Conservation (phyloP, 148 eudicot species). For the Simmondsia chinensis region DNA sequence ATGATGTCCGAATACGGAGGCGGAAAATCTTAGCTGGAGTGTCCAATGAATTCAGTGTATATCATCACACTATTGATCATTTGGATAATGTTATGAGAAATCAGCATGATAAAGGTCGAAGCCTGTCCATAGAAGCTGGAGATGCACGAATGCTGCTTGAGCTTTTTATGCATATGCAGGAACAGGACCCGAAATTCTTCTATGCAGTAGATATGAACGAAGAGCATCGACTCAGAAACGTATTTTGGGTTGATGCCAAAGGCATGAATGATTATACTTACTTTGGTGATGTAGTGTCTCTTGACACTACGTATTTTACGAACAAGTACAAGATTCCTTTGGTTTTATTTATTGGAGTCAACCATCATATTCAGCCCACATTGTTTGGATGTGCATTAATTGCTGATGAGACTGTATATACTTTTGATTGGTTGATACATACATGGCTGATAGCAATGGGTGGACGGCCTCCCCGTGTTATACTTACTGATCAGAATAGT, state of each 20-base stretch:
- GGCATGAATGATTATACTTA: slow-evolving; percentile 43
- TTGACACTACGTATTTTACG: slow-evolving; percentile 44
- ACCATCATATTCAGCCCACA: slow-evolving; percentile 54
- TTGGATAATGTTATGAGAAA: slow-evolving; percentile 31
- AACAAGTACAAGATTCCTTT: slow-evolving; percentile 48
- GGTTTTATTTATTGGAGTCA: slow-evolving; percentile 54
- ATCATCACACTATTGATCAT: slow-evolving; percentile 40
- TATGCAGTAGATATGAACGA: slow-evolving; percentile 59
- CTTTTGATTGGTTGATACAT: slow-evolving; percentile 50
- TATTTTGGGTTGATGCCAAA: slow-evolving; percentile 62
- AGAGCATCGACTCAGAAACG: slow-evolving; percentile 56
- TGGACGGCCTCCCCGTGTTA: slow-evolving; percentile 40
- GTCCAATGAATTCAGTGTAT: slow-evolving; percentile 42
- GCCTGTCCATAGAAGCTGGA: slow-evolving; percentile 43
- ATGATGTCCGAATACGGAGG: slow-evolving; percentile 44
- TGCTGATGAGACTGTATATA: slow-evolving; percentile 44
- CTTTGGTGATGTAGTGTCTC: slow-evolving; percentile 54
- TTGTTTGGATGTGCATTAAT: slow-evolving; percentile 56
- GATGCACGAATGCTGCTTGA: slow-evolving; percentile 54
- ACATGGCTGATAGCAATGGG: slow-evolving; percentile 56
- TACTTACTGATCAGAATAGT: slow-evolving; percentile 44
- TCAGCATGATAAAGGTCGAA: slow-evolving; percentile 43
- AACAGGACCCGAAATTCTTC: slow-evolving; percentile 50
- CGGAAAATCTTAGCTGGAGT: slow-evolving; percentile 38
- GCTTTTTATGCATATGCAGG: slow-evolving; percentile 57